Evolutionary conservation across 129 eudicot genomes (phyloP).

Genomic region (Flaveria linearis): DNA sequence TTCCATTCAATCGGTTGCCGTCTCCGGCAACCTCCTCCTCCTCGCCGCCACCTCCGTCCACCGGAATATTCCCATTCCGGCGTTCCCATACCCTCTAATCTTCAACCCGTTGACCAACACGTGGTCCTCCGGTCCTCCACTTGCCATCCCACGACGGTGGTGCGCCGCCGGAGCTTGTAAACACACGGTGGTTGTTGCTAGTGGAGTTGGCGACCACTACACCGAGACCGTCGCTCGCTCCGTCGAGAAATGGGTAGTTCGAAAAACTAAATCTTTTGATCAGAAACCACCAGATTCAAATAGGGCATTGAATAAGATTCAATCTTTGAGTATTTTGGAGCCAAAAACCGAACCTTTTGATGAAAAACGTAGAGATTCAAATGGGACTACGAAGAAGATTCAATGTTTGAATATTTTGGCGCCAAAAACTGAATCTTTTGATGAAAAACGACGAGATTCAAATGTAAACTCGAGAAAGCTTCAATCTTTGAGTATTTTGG

Average conservation of each 20-base stretch:
- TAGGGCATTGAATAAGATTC: no score
- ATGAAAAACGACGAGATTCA: not conserved
- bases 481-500: not conserved
- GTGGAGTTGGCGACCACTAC: slow-evolving; percentile 73
- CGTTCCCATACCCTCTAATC: slow-evolving; percentile 52
- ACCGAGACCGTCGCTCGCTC: slow-evolving; percentile 46
- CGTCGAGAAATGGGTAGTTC: slow-evolving; percentile 62
- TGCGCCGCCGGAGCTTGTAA: slow-evolving; percentile 53
- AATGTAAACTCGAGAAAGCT: not conserved
- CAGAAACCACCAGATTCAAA: no score
- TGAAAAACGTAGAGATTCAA: no score
- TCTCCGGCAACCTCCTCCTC: slow-evolving; percentile 42
- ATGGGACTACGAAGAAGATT: no score
- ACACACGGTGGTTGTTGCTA: slow-evolving; percentile 49
- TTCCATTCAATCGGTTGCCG: slow-evolving; percentile 58
- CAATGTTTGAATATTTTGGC: not conserved
- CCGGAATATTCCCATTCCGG: slow-evolving; percentile 37
- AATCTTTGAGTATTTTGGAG: no score
- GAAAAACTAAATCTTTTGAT: not conserved
- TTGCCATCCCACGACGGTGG: slow-evolving; percentile 66
- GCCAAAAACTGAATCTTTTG: not conserved
- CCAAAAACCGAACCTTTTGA: no score
- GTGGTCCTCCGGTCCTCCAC: slow-evolving; percentile 54
- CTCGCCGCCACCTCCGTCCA: slow-evolving; percentile 60
- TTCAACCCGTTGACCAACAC: slow-evolving; percentile 43